These are phyloP conservation scores for Arthrinium phaeospermum DNA, from an alignment of 2,329 filamentous ascomycete species.

Conservation along the genomic window DNA sequence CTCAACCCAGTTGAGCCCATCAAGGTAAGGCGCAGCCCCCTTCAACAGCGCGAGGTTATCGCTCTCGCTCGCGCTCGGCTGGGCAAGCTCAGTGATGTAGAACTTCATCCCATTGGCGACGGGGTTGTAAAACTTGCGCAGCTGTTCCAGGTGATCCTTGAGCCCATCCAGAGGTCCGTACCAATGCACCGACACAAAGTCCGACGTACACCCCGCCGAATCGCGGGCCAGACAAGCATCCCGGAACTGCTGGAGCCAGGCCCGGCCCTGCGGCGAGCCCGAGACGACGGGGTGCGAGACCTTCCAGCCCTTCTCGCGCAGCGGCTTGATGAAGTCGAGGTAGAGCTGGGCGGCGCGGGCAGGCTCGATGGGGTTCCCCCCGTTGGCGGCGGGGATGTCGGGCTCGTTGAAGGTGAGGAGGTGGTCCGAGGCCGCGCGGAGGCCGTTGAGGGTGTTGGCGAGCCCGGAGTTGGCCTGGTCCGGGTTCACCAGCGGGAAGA, in stretches of 20 bases:
- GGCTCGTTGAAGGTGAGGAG: slow-evolving; percentile 50
- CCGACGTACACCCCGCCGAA: slow-evolving; percentile 42
- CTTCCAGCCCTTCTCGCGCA: slow-evolving; percentile 40
- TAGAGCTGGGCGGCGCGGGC: slow-evolving; percentile 46
- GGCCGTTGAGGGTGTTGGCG: background rate
- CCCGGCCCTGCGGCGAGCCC: slow-evolving; percentile 43
- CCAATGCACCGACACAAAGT: slow-evolving; percentile 50
- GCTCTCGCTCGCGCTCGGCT: slow-evolving; percentile 34
- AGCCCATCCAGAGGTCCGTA: slow-evolving; percentile 46
- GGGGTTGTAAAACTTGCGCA: slow-evolving; percentile 41
- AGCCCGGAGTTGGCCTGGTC: background rate
- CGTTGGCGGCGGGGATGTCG: slow-evolving; percentile 44
- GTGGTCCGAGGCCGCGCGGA: background rate
- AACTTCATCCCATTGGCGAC: slow-evolving; percentile 31
- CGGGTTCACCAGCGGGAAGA: slow-evolving; percentile 45
- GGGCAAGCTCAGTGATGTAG: slow-evolving; percentile 48
- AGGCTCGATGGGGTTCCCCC: slow-evolving; percentile 45
- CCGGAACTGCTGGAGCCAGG: slow-evolving; percentile 48
- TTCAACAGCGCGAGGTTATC: slow-evolving; percentile 32
- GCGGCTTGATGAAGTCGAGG: slow-evolving; percentile 42
- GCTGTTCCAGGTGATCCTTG: slow-evolving; percentile 40
- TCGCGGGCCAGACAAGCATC: slow-evolving; percentile 46
- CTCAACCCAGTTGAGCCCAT: slow-evolving; percentile 44
- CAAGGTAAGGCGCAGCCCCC: slow-evolving; percentile 45
- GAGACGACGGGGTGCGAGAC: slow-evolving; percentile 49